Percentiles rank a stretch among this genome's conserved stretches.
Evolutionary conservation across 2,329 filamentous ascomycete species (phyloP).

Genomic region (Neocucurbitaria cava): DNA sequence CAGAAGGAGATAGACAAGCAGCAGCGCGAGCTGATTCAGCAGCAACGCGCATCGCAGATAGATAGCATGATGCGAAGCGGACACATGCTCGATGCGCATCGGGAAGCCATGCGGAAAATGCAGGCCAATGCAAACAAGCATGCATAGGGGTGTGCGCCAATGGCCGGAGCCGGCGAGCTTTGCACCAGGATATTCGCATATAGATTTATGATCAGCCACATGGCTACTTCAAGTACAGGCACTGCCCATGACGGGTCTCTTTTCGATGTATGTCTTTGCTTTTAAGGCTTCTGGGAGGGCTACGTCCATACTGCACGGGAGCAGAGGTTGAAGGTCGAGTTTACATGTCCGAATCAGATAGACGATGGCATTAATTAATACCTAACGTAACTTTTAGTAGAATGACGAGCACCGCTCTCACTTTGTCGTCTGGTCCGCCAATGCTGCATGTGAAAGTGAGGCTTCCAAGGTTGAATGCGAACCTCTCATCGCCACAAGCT

Average conservation of each 20-base stretch:
- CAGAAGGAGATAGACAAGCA: slow-evolving; percentile 67
- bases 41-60: slow-evolving; percentile 68
- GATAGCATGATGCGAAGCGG: slow-evolving; percentile 79
- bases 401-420: not conserved
- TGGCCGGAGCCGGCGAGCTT: not conserved
- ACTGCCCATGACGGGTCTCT: not conserved
- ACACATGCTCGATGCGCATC: slow-evolving; percentile 76
- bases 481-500: not conserved
- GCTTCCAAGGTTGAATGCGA: not conserved
- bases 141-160: slow-evolving; percentile 13
- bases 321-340: not conserved
- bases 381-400: not conserved
- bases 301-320: not conserved
- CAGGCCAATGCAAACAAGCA: slow-evolving; percentile 65
- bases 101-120: slow-evolving; percentile 81
- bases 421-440: not conserved
- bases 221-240: not conserved
- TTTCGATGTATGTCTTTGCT: not conserved
- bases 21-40: slow-evolving; percentile 63
- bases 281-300: not conserved
- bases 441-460: not conserved
- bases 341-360: not conserved
- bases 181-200: not conserved
- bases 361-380: not conserved
- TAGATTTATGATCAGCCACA: slow-evolving; percentile 5